A percentile compares a stretch with the other conserved stretches of the same genome.
phyloP scores from a whole-genome alignment of 305 asterid genomes.

The Solanum hybrid region DNA sequence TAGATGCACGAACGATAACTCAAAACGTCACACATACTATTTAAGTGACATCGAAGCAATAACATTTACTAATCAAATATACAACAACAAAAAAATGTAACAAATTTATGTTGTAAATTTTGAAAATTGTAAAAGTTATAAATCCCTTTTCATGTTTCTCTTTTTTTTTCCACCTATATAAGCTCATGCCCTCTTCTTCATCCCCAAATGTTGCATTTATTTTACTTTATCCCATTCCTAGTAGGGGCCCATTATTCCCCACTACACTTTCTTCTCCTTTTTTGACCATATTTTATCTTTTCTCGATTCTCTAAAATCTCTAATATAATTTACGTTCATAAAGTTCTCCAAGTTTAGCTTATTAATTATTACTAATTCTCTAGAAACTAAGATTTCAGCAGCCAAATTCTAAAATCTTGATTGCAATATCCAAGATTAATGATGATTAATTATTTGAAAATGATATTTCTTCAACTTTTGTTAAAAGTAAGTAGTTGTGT shows the following conservation, averaged over 20 bases:
- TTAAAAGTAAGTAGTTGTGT: not conserved
- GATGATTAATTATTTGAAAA: not conserved
- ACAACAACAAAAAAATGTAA: not conserved
- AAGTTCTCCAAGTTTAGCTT: not conserved
- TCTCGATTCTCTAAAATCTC: not conserved
- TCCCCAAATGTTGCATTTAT: not conserved
- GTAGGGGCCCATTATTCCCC: not conserved
- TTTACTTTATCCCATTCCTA: not conserved
- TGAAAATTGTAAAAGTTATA: not conserved
- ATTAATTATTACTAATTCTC: not conserved
- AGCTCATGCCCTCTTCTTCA: not conserved
- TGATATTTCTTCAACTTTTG: not conserved
- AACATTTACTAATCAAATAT: not conserved
- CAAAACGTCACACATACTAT: not conserved
- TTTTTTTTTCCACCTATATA: not conserved
- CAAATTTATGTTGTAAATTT: not conserved
- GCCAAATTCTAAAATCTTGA: not conserved
- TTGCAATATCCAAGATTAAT: not conserved
- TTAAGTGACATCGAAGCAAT: not conserved
- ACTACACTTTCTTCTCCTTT: not conserved
- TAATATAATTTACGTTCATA: not conserved
- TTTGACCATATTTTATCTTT: conserved; percentile 8
- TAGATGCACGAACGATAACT: too few relatives aligned
- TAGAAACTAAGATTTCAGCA: not conserved
- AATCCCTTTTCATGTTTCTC: not conserved